Percentiles rank a stretch among this genome's conserved stretches.
Conservation (phyloP, 495 filamentous ascomycete genomes). For the Talaromyces nanjingensis region DNA sequence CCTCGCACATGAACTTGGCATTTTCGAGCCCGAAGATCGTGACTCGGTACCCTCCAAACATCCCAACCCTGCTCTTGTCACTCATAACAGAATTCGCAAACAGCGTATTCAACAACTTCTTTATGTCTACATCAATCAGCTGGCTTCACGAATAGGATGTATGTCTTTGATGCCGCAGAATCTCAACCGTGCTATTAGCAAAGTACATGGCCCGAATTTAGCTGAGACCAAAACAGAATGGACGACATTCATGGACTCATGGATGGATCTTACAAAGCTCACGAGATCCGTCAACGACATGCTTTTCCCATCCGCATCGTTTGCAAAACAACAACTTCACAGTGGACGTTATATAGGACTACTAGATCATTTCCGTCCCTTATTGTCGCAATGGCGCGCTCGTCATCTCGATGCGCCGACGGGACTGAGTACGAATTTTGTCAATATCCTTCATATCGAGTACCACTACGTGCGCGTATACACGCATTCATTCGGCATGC, state of each 20-base stretch:
- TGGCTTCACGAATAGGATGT: conserved; percentile 46
- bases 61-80: conserved; percentile 25
- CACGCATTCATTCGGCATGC: conserved; percentile 49
- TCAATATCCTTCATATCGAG: conserved; percentile 42
- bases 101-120: conserved; percentile 40
- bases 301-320: conserved; percentile 44
- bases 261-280: conserved; percentile 48
- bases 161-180: conserved; percentile 48
- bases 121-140: conserved; percentile 47
- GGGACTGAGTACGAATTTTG: conserved; percentile 34
- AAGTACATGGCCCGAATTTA: conserved; percentile 9
- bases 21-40: conserved; percentile 39
- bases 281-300: conserved; percentile 47
- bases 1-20: conserved; percentile 44
- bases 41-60: conserved; percentile 14
- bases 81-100: conserved; percentile 33
- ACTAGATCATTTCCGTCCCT: conserved; percentile 44
- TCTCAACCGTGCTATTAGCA: conserved; percentile 34
- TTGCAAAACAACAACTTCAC: conserved; percentile 44
- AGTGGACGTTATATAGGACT: conserved; percentile 47
- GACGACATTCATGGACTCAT: conserved; percentile 42
- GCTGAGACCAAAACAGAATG: conserved; percentile 18
- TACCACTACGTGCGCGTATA: conserved; percentile 50
- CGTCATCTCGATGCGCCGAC: conserved; percentile 33
- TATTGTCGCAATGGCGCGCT: conserved; percentile 44